Base-by-base conservation (phyloP, 192 early-diverging fungal species). In the Backusella morwellensis region DNA sequence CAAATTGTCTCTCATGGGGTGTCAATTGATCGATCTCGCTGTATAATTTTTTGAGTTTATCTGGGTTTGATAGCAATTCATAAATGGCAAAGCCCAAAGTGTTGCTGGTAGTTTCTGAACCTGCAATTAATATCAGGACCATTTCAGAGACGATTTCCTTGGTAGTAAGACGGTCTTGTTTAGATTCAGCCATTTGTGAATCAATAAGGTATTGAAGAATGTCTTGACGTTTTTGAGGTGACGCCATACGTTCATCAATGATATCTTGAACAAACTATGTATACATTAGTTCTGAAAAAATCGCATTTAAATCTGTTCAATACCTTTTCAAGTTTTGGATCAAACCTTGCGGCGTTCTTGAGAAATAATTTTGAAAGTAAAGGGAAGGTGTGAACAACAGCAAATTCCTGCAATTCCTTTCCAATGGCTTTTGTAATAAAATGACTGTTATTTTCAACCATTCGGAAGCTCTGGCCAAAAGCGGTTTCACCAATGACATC, bases 401-500 rank as follows among this genome's bases (percentile, higher is more conserved):
- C 35, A 41, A 34, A 35, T 7, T 40, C 36, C 14, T 35, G n/a
- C 72, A 83, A 40, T 26, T 54, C 34, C 17, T 76, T 34, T 9
- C 14, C 70, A 54, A 82, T 76, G 7, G 50, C 68, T 26, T 66
- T 52, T 8, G 85, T 84, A 5, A 89, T 38, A 19, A 77, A 81
- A 71, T 89, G 85, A 1, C 36, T 36, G 1, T 76, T 77, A 8
- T 77, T 72, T 50, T 86, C 79, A 15, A 89, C 47, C 81, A 89
- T 87, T 3, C 82, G 68, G 63, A 89, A 89, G 6, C 86, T 79
- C 67, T 76, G 52, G 9, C 88, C 88, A 74, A 89, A 88, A 9
- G 84, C 84, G 0, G 84, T 84, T 26, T 85, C 82, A 1, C 88
- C 88, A 70, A 89, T 87, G n/a, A 83, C 78, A 74, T 89, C 88